Base-by-base conservation (phyloP, 306 rosid species). In the Vachellia collinsii region DNA sequence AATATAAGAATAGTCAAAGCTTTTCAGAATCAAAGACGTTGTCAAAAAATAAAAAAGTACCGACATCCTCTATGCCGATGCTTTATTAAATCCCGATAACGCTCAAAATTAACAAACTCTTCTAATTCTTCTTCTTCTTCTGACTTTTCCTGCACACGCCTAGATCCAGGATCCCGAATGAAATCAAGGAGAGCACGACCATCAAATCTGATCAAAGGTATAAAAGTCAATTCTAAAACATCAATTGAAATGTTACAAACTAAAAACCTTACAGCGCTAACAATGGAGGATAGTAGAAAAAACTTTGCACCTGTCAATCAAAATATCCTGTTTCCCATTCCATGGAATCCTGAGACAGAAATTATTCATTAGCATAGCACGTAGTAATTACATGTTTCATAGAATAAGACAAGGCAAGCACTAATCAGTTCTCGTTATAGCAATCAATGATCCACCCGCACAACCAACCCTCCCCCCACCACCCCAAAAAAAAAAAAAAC, bases 51-150 rank as follows among this genome's bases (percentile, higher is more conserved):
- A 48, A 88, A 93, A 87, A 95, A 92, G 97, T 95, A 95, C 99
- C 98, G 96, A 93, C 98, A 95, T 95, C 99, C 99, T 95, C 99
- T 94, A 87, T 95, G 98, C 76, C 89, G 98, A 91, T 93, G 98
- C 98, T 93, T 95, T 91, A 95, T 82, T 90, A 95, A 95, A 93
- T 95, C 99, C 95, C 98, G 97, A 86, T 91, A 95, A 90, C 99
- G 97, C 98, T 95, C 97, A 95, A 95, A 95, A 90, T 93, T 95
- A 93, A 95, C 99, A 93, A 90, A 93, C 98, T 95, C 99, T 88
- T 93, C 98, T 92, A 95, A 83, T 83, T 95, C 99, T 88, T 95
- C 97, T 85, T 93, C 98, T 81, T 95, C 99, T 70, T 95, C 98
- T 3, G 97, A 83, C 85, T 95, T 90, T 68, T 93, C 93, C 62